Percentiles rank a stretch among this genome's conserved stretches.
Evolutionary conservation across 805 yeast genomes (phyloP).

Genomic region (Teunomyces panamensis): DNA sequence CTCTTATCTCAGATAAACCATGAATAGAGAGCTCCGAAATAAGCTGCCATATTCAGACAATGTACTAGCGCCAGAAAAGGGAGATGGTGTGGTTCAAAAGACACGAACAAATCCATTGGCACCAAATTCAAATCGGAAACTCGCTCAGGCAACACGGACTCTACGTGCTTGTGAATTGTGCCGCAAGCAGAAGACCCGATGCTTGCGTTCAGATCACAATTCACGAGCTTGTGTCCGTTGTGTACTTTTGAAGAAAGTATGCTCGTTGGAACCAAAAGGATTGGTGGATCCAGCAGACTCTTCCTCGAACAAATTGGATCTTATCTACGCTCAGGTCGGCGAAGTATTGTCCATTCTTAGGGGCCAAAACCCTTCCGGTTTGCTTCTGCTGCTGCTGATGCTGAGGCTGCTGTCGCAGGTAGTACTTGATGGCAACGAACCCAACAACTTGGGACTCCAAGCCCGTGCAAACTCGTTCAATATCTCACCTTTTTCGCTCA

Average conservation of each 20-base stretch:
- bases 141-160: constrained; percentile 38
- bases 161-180: constrained; percentile 54
- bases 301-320: constrained; percentile 20
- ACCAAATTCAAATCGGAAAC: constrained; percentile 6
- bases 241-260: constrained; percentile 46
- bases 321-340: constrained; percentile 32
- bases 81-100: background rate
- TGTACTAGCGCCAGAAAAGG: background rate
- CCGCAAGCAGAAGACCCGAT: constrained; percentile 57
- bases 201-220: constrained; percentile 51
- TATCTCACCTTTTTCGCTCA: constrained; percentile 44
- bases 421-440: no score
- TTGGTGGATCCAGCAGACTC: constrained; percentile 8
- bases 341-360: constrained; percentile 25
- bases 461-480: constrained; percentile 35
- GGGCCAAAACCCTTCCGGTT: background rate
- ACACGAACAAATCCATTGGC: background rate
- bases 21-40: background rate
- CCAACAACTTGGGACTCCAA: constrained; percentile 17
- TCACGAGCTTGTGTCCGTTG: constrained; percentile 56
- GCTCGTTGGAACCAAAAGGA: constrained; percentile 45
- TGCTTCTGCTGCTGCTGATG: background rate
- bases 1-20: background rate
- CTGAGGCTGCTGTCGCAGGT: no score
- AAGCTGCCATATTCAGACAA: no score